These are phyloP conservation scores for Inosperma sp. DNA, from an alignment of 768 basidiomycete species.

Conservation along the genomic window DNA sequence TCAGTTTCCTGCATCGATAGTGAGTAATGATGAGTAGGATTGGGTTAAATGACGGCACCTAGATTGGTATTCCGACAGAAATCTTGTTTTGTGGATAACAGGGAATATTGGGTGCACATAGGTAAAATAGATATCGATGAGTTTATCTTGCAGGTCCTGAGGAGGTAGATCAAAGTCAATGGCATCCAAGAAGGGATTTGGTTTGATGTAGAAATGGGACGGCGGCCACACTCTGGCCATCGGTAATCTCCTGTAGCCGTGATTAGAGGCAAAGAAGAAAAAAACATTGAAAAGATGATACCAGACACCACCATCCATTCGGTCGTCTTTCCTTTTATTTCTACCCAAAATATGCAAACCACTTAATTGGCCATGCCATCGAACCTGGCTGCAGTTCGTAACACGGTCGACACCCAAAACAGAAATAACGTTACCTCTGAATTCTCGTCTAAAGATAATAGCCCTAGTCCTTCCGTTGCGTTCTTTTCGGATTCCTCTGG, in stretches of 20 bases:
- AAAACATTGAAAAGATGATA: conserved; percentile 24
- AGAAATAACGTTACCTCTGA: conserved; percentile 48
- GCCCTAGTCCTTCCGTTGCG: conserved; percentile 56
- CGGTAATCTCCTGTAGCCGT: conserved; percentile 51
- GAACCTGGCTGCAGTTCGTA: conserved; percentile 46
- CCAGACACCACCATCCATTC: conserved; percentile 68
- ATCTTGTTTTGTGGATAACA: conserved; percentile 67
- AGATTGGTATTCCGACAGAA: conserved; percentile 57
- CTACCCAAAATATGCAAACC: conserved; percentile 72
- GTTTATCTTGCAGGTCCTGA: conserved; percentile 54
- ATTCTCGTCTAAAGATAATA: conserved; percentile 71
- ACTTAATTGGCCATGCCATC: conserved; percentile 76
- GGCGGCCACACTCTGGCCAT: conserved; percentile 76
- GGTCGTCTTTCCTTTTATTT: conserved; percentile 60
- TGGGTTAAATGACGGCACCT: conserved; percentile 40
- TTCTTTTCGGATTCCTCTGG: conserved; percentile 41
- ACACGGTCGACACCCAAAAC: background rate
- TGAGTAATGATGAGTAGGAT: no score
- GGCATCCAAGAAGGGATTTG: conserved; percentile 38
- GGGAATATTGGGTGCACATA: conserved; percentile 84
- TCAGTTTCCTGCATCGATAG: conserved; percentile 16
- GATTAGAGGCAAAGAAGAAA: conserved; percentile 15
- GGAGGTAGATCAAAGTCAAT: conserved; percentile 55
- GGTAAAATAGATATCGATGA: conserved; percentile 74
- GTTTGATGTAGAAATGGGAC: conserved; percentile 37